These are phyloP conservation scores for Boletus rufocinnamomeus DNA, from an alignment of 768 basidiomycete species.

Conservation along the genomic window DNA sequence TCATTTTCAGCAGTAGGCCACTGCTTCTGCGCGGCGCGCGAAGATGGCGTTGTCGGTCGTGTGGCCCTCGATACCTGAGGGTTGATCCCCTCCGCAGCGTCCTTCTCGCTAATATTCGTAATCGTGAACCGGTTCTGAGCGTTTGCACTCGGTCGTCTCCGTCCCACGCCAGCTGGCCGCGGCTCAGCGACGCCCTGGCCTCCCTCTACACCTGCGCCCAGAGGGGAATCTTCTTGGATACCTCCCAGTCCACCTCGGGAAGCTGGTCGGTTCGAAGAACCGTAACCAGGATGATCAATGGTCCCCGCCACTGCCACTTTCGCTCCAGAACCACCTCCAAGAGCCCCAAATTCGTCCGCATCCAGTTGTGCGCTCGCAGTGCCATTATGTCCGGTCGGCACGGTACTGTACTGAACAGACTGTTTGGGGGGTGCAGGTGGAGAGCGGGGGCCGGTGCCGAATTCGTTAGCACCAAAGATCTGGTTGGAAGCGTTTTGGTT, in stretches of 20 bases:
- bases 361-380: slow-evolving; percentile 13
- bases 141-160: slow-evolving; percentile 36
- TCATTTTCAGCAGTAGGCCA: slow-evolving; percentile 47
- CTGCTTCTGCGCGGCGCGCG: slow-evolving; percentile 25
- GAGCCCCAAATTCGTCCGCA: slow-evolving; percentile 25
- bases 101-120: slow-evolving; percentile 42
- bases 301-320: slow-evolving; percentile 19
- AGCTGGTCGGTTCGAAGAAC: slow-evolving; percentile 16
- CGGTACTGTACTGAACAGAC: slow-evolving; percentile 32
- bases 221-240: slow-evolving; percentile 26
- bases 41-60: slow-evolving; percentile 28
- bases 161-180: slow-evolving; percentile 21
- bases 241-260: slow-evolving; percentile 23
- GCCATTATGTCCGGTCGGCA: slow-evolving; percentile 28
- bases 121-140: slow-evolving; percentile 42
- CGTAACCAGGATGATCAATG: slow-evolving; percentile 33
- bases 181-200: background rate
- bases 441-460: slow-evolving; percentile 6
- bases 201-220: slow-evolving; percentile 8
- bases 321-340: slow-evolving; percentile 13
- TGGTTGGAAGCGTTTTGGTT: slow-evolving; percentile 10
- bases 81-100: slow-evolving; percentile 38
- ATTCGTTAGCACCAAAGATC: slow-evolving; percentile 13
- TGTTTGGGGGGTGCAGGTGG: slow-evolving; percentile 18
- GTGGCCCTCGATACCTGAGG: slow-evolving; percentile 17